phyloP scores from a whole-genome alignment of 495 filamentous ascomycete species.

The Xylaria flabelliformis region DNA sequence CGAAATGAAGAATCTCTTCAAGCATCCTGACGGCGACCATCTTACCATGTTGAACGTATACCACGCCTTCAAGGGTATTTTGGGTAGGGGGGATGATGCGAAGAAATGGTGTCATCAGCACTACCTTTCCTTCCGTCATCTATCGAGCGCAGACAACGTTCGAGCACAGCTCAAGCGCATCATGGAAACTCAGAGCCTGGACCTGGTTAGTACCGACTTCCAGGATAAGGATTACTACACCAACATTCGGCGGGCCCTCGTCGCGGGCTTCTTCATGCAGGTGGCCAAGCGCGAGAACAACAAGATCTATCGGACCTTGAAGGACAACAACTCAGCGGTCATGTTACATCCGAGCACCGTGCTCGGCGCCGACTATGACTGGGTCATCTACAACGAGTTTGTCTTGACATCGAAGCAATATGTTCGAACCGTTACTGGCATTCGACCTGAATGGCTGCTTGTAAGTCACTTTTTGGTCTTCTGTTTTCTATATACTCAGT shows the following conservation, averaged over 20 bases:
- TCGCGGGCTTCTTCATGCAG: conserved; percentile 99
- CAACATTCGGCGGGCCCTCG: conserved; percentile 94
- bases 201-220: conserved; percentile 86
- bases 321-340: conserved; percentile 83
- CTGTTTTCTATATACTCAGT: not conserved
- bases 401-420: conserved; percentile 98
- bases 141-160: conserved; percentile 93
- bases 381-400: conserved; percentile 99
- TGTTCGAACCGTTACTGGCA: conserved; percentile 69
- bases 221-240: conserved; percentile 97
- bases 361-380: conserved; percentile 83
- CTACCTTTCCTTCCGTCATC: conserved; percentile 87
- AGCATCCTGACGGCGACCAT: conserved; percentile 92
- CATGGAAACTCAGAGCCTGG: conserved; percentile 89
- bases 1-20: conserved; percentile 95
- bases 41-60: conserved; percentile 97
- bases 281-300: conserved; percentile 88
- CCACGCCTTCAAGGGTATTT: conserved; percentile 87
- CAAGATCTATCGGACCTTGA: conserved; percentile 92
- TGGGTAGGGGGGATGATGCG: conserved; percentile 70
- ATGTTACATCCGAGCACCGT: conserved; percentile 92
- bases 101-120: conserved; percentile 98
- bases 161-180: conserved; percentile 89
- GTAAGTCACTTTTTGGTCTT: conserved; percentile 59
- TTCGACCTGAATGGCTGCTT: conserved; percentile 84